Percentiles rank a stretch among this genome's conserved stretches.
Evolutionary conservation across 2,329 filamentous ascomycete genomes (phyloP).

Genomic region (Alternaria tenuissima): DNA sequence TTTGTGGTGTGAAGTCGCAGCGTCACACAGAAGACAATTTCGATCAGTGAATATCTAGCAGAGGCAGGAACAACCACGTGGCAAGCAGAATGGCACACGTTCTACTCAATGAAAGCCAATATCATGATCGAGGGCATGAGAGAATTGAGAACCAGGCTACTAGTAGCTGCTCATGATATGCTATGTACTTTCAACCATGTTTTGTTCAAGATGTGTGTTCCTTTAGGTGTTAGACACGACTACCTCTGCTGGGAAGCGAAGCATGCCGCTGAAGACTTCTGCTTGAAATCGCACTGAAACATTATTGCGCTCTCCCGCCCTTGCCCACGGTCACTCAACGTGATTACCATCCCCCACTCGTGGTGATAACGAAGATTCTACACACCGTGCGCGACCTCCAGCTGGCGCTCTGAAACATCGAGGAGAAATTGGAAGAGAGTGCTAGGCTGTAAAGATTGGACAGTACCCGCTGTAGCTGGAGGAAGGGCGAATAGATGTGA

Average conservation of each 20-base stretch:
- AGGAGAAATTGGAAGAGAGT: not conserved
- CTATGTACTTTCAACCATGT: not conserved
- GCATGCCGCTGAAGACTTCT: not conserved
- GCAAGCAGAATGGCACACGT: not conserved
- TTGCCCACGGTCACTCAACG: not conserved
- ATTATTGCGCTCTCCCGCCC: not conserved
- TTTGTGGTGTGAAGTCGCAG: not conserved
- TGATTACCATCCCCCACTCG: not conserved
- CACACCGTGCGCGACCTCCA: not conserved
- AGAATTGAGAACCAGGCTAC: not conserved
- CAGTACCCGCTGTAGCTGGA: not conserved
- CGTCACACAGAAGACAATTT: not conserved
- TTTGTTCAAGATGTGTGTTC: not conserved
- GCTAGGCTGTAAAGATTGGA: not conserved
- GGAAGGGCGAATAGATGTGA: not conserved
- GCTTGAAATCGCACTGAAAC: not conserved
- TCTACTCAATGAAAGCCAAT: not conserved
- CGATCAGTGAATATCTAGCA: not conserved
- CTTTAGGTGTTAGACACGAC: not conserved
- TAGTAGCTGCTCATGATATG: not conserved
- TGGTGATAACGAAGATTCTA: not conserved
- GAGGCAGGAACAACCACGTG: not conserved
- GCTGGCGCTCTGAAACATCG: not conserved
- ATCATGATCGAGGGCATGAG: not conserved
- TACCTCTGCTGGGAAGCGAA: not conserved